phyloP scores from a whole-genome alignment of 139 green algal genomes.

The Microglena sp. region DNA sequence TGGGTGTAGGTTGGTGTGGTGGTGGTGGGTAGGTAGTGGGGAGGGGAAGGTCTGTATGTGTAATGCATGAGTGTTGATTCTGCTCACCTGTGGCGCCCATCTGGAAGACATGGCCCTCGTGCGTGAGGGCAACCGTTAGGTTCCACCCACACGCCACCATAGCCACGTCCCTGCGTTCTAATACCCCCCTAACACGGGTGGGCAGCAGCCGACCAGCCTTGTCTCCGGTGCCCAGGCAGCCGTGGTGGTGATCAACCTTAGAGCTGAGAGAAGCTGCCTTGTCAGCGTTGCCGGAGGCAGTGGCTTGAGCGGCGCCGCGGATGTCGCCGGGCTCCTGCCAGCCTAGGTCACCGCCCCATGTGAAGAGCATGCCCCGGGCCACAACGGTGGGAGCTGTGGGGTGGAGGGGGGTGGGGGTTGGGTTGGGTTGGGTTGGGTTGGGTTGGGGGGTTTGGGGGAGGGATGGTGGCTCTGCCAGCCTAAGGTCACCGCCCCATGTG shows the following conservation, averaged over 20 bases:
- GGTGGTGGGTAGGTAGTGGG: too few species aligned
- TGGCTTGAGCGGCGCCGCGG: background rate
- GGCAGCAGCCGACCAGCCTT: constrained; percentile 46
- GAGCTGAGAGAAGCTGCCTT: background rate
- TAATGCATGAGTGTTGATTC: too few species aligned
- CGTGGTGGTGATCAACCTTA: constrained; percentile 45
- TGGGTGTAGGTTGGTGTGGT: too few species aligned
- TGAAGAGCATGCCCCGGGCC: too few species aligned
- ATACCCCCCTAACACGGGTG: constrained; percentile 31
- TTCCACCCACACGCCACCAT: constrained; percentile 64
- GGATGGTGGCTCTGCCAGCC: too few species aligned
- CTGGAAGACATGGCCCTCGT: constrained; percentile 59
- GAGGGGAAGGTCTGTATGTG: too few species aligned
- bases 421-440: too few species aligned
- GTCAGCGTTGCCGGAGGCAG: background rate
- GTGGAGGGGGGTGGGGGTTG: too few species aligned
- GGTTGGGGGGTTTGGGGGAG: too few species aligned
- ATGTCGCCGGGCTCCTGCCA: constrained; percentile 15
- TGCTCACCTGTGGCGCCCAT: constrained; percentile 73
- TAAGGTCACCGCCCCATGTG: too few species aligned
- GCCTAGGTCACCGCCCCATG: too few species aligned
- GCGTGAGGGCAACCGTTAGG: constrained; percentile 64
- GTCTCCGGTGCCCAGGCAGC: constrained; percentile 64
- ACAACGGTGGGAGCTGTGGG: too few species aligned
- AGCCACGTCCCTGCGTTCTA: constrained; percentile 25